These are phyloP conservation scores for Mortierella sp. DNA, from an alignment of 371 early-diverging fungal species.

Conservation along the genomic window DNA sequence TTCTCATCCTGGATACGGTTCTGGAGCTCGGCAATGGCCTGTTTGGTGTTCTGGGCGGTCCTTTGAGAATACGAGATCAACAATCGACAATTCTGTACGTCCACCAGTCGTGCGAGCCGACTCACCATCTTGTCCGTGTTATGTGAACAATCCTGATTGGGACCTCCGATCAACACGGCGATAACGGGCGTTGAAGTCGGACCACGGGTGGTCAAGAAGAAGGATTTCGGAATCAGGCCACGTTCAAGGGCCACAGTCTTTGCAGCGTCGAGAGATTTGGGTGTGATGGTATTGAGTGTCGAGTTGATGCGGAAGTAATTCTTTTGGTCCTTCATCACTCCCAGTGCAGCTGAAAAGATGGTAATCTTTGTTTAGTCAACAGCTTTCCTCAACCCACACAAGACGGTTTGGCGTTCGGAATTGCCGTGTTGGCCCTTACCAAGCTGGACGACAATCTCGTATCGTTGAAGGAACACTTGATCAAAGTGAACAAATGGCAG, in stretches of 20 bases:
- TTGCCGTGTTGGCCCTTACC: slow-evolving; percentile 12
- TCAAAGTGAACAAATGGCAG: slow-evolving; percentile 52
- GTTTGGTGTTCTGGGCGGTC: slow-evolving; percentile 26
- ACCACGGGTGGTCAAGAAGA: slow-evolving; percentile 4
- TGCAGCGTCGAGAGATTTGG: slow-evolving; percentile 16
- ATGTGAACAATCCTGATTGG: slow-evolving; percentile 42
- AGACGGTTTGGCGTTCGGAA: background rate
- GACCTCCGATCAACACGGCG: slow-evolving; percentile 43
- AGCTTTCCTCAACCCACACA: too few species aligned
- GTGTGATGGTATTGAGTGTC: slow-evolving; percentile 36
- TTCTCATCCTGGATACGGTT: slow-evolving; percentile 20
- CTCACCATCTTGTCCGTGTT: slow-evolving; percentile 37
- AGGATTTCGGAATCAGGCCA: slow-evolving; percentile 30
- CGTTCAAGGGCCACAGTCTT: slow-evolving; percentile 12
- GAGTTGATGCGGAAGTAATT: slow-evolving; percentile 47
- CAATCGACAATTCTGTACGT: slow-evolving; percentile 34
- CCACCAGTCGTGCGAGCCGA: slow-evolving; percentile 29
- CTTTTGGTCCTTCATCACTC: slow-evolving; percentile 51
- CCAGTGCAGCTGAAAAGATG: slow-evolving; percentile 21
- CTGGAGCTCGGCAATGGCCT: slow-evolving; percentile 10
- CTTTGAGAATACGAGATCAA: slow-evolving; percentile 39
- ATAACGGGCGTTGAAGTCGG: slow-evolving; percentile 12
- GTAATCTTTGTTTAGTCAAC: too few species aligned
- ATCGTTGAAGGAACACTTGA: slow-evolving; percentile 43
- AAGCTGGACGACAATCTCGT: slow-evolving; percentile 44